Evolutionary conservation across 2,329 filamentous ascomycete species (phyloP).

Genomic region (Furcasterigmium furcatum): DNA sequence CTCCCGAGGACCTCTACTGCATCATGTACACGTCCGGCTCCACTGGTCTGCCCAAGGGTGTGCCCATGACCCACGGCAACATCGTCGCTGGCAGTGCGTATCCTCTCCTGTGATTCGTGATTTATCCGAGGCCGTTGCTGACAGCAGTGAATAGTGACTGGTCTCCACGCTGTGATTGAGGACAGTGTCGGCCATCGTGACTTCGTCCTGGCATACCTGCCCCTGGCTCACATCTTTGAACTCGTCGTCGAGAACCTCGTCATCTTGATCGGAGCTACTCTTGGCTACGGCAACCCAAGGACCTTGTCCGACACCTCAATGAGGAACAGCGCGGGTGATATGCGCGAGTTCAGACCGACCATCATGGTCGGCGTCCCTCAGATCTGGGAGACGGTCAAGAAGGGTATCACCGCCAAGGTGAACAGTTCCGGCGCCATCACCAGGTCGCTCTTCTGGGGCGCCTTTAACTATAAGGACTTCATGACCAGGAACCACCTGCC

Average conservation of each 20-base stretch:
- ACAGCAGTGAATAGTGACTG: conserved; percentile 60
- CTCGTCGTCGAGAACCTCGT: conserved; percentile 93
- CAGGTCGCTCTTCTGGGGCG: conserved; percentile 74
- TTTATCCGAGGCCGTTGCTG: background rate
- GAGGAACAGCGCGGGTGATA: conserved; percentile 88
- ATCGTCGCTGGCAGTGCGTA: conserved; percentile 67
- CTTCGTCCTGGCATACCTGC: conserved; percentile 83
- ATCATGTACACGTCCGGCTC: conserved; percentile 87
- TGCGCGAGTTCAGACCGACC: conserved; percentile 85
- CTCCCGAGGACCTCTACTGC: conserved; percentile 76
- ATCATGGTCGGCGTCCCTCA: conserved; percentile 93
- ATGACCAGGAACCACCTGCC: conserved; percentile 59
- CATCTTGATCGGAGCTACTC: conserved; percentile 82
- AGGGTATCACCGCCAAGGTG: conserved; percentile 82
- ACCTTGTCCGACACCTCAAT: conserved; percentile 85
- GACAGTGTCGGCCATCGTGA: conserved; percentile 76
- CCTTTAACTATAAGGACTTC: conserved; percentile 56
- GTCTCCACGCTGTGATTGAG: conserved; percentile 74
- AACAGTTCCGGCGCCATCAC: conserved; percentile 67
- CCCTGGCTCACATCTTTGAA: conserved; percentile 93
- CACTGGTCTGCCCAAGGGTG: conserved; percentile 86
- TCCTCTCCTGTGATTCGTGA: conserved; percentile 26
- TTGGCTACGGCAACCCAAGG: conserved; percentile 90
- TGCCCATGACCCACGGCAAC: conserved; percentile 74
- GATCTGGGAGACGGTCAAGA: conserved; percentile 96